phyloP scores from a whole-genome alignment of 2,329 filamentous ascomycete genomes.

The Aspergillus novofumigatus region DNA sequence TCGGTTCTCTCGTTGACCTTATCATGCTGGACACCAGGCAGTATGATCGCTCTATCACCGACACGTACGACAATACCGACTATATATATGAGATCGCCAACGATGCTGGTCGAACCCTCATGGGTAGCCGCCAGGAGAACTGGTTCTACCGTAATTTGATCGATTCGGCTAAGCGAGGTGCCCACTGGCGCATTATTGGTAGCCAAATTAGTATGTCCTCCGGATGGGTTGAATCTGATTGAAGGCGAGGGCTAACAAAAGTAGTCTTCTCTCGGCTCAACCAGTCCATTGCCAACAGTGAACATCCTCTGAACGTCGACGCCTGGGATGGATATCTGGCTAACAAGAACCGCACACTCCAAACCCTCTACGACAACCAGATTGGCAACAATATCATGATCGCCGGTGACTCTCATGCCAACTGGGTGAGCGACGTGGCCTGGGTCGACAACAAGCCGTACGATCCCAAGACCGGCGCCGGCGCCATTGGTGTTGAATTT shows the following conservation, averaged over 20 bases:
- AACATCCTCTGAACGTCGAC: slow-evolving; percentile 51
- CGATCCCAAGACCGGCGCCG: slow-evolving; percentile 50
- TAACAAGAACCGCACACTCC: slow-evolving; percentile 67
- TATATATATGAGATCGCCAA: slow-evolving; percentile 62
- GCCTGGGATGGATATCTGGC: slow-evolving; percentile 63
- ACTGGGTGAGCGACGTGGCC: slow-evolving; percentile 59
- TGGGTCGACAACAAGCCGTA: slow-evolving; percentile 55
- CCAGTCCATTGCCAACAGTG: slow-evolving; percentile 28
- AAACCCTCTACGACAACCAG: slow-evolving; percentile 62
- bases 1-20: slow-evolving; percentile 63
- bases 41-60: slow-evolving; percentile 64
- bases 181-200: slow-evolving; percentile 67
- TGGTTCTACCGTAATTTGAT: slow-evolving; percentile 66
- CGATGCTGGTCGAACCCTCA: slow-evolving; percentile 63
- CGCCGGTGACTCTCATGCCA: slow-evolving; percentile 65
- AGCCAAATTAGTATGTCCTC: slow-evolving; percentile 53
- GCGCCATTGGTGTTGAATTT: slow-evolving; percentile 60
- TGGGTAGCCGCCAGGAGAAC: slow-evolving; percentile 68
- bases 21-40: slow-evolving; percentile 67
- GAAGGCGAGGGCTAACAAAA: background rate
- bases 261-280: background rate
- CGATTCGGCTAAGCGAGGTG: slow-evolving; percentile 58
- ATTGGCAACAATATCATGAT: slow-evolving; percentile 72
- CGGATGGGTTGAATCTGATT: too few relatives aligned
- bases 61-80: slow-evolving; percentile 56